These are phyloP conservation scores for Aspergillus pseudoglaucus DNA, from an alignment of 2,329 filamentous ascomycete species.

Conservation along the genomic window DNA sequence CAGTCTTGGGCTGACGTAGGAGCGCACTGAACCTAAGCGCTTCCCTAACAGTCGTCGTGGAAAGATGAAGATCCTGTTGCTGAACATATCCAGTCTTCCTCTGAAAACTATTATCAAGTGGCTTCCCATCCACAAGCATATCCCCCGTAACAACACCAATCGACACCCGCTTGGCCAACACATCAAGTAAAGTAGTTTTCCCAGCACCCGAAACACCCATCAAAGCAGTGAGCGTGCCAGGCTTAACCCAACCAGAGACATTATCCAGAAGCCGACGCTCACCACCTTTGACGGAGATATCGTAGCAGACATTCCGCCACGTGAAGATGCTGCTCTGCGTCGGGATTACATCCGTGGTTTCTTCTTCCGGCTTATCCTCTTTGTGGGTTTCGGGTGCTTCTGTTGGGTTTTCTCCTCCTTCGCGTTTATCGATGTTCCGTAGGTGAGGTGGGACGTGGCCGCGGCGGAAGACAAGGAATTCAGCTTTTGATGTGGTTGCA, in stretches of 20 bases:
- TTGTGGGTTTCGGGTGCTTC: slow-evolving; percentile 10
- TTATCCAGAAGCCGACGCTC: slow-evolving; percentile 48
- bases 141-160: slow-evolving; percentile 60
- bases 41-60: slow-evolving; percentile 79
- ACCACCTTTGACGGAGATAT: slow-evolving; percentile 47
- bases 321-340: slow-evolving; percentile 38
- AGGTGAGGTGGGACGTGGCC: slow-evolving; percentile 44
- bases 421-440: slow-evolving; percentile 17
- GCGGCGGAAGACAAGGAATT: slow-evolving; percentile 61
- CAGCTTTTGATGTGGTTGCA: slow-evolving; percentile 55
- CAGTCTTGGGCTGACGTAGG: slow-evolving; percentile 69
- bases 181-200: slow-evolving; percentile 57
- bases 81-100: slow-evolving; percentile 63
- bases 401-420: slow-evolving; percentile 12
- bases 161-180: slow-evolving; percentile 51
- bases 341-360: slow-evolving; percentile 16
- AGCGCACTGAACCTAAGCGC: slow-evolving; percentile 77
- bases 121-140: slow-evolving; percentile 58
- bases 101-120: slow-evolving; percentile 53
- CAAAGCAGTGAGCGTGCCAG: slow-evolving; percentile 49
- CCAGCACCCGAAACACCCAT: slow-evolving; percentile 60
- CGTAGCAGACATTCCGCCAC: slow-evolving; percentile 53
- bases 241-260: slow-evolving; percentile 51
- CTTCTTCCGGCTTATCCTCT: slow-evolving; percentile 5
- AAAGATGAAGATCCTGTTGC: slow-evolving; percentile 69